Evolutionary conservation across 768 basidiomycete species (phyloP).

Genomic region (Imleria badia): DNA sequence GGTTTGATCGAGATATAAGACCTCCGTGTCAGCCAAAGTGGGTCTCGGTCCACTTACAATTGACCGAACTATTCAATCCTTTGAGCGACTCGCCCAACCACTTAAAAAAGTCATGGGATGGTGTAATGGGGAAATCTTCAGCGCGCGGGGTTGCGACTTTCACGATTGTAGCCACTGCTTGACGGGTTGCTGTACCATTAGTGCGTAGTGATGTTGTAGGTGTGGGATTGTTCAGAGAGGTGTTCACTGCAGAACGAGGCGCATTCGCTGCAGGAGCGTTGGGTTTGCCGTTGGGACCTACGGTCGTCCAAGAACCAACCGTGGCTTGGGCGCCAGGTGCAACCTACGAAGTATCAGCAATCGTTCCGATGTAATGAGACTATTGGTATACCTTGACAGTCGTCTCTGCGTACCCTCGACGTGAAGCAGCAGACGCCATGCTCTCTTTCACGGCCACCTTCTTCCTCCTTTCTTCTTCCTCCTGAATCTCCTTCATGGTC

Average conservation of each 20-base stretch:
- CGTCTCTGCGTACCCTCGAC: slow-evolving; percentile 78
- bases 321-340: slow-evolving; percentile 33
- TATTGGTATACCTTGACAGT: slow-evolving; percentile 60
- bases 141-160: slow-evolving; percentile 37
- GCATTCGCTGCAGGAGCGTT: slow-evolving; percentile 28
- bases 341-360: slow-evolving; percentile 28
- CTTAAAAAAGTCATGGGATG: slow-evolving; percentile 88
- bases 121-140: slow-evolving; percentile 65
- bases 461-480: slow-evolving; percentile 91
- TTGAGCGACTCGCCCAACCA: slow-evolving; percentile 89
- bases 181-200: slow-evolving; percentile 38
- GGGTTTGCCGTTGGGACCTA: slow-evolving; percentile 75
- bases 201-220: slow-evolving; percentile 37
- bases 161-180: slow-evolving; percentile 37
- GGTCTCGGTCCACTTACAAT: slow-evolving; percentile 40
- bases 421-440: slow-evolving; percentile 51
- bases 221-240: slow-evolving; percentile 29
- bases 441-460: slow-evolving; percentile 62
- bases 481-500: slow-evolving; percentile 98
- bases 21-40: slow-evolving; percentile 1
- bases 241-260: slow-evolving; percentile 35
- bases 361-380: background rate
- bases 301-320: slow-evolving; percentile 79
- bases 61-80: slow-evolving; percentile 57
- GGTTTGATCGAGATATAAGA: slow-evolving; percentile 20